Conservation (phyloP, 768 basidiomycete genomes). For the Trametes punicea region DNA sequence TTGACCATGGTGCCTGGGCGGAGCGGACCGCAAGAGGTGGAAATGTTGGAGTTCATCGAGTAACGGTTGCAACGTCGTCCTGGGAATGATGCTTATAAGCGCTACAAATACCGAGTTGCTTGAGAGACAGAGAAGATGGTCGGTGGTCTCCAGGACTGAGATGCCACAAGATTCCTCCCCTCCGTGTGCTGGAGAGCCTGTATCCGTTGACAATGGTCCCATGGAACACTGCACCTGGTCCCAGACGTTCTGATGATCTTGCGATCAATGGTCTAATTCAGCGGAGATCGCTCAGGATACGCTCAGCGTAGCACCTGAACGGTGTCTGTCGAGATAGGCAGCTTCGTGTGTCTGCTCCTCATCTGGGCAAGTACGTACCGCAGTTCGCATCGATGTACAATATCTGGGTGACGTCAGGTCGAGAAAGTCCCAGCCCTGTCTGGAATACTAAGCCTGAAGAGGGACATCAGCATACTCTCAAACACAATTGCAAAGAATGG, state of each 20-base stretch:
- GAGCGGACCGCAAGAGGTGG: not conserved
- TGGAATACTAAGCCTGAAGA: no score
- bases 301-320: conserved; percentile 8
- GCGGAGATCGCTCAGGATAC: conserved; percentile 5
- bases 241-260: conserved; percentile 1
- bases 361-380: no score
- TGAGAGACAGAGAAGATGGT: no score
- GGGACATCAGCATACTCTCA: no score
- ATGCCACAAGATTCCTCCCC: not conserved
- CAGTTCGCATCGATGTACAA: not conserved
- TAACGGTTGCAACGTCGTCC: not conserved
- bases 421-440: not conserved
- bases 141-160: not conserved
- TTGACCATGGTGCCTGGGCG: not conserved
- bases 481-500: not conserved
- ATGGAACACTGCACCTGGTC: not conserved
- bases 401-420: not conserved
- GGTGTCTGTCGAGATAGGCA: not conserved
- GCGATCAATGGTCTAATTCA: not conserved
- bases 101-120: not conserved
- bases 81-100: conserved; percentile 1
- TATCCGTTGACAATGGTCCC: not conserved
- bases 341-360: no score
- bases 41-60: not conserved
- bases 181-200: not conserved